Evolutionary conservation across 768 basidiomycete genomes (phyloP).

Genomic region (Pleurotus giganteus): DNA sequence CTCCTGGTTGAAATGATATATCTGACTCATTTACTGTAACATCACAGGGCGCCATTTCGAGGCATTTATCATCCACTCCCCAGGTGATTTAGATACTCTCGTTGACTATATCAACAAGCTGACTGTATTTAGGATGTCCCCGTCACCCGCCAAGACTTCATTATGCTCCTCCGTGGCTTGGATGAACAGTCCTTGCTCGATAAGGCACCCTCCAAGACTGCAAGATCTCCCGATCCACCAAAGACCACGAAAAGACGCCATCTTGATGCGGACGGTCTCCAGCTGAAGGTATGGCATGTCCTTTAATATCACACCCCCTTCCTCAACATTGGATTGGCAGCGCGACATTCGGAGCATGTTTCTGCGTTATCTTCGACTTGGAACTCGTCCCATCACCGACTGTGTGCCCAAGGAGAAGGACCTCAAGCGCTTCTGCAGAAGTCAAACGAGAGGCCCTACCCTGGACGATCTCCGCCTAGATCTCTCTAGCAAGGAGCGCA

Average conservation of each 20-base stretch:
- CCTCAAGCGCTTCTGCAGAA: neutral
- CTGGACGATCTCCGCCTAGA: neutral
- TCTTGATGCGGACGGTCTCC: too few species aligned
- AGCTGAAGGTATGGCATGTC: too few species aligned
- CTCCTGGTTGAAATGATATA: neutral
- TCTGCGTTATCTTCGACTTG: neutral
- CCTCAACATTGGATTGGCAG: neutral
- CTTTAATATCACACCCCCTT: too few species aligned
- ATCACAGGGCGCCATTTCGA: neutral
- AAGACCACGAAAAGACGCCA: neutral
- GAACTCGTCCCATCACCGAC: neutral
- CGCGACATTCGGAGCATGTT: neutral
- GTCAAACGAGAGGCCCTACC: neutral
- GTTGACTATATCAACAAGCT: neutral
- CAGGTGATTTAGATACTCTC: neutral
- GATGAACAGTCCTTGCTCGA: neutral
- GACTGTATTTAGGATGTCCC: neutral
- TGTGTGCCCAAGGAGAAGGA: neutral
- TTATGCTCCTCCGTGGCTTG: neutral
- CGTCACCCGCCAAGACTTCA: neutral
- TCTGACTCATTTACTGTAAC: neutral
- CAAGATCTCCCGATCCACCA: neutral
- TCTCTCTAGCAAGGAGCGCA: neutral
- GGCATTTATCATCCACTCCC: neutral
- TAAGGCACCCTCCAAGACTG: neutral